Base-by-base conservation (phyloP, 176 grass and related monocot species). In the Zizania latifolia region DNA sequence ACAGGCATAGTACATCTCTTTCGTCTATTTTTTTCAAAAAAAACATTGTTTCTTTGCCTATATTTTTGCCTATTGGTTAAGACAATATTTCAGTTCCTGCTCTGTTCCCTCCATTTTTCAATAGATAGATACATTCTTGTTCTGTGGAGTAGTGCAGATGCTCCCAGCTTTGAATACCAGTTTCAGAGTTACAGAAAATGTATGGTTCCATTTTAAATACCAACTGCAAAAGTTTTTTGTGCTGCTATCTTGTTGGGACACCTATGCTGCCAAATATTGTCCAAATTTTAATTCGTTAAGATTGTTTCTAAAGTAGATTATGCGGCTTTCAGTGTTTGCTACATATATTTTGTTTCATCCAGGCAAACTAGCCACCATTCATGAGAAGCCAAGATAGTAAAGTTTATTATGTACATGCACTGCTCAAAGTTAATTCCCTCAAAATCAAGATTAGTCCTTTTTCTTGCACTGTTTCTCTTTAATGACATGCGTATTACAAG, bases 51-150 rank as follows among this genome's bases (percentile, higher is more conserved):
- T 46, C 62, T 43, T 23, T 64, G 33, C 75, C 29, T 70, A 46
- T 75, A 16, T 44, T 70, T 39, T 62, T 57, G 62, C 70, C 81
- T 70, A 75, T 76, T 84, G 70, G 69, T 75, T 37, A 34, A 8
- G 43, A 54, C 62, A 75, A 40, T 35, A 34, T 46, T 53, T 0
- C 64, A 13, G 13, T 26, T 36, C 35, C 61, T 54, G 13, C 24
- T 44, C 23, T 68, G 22, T 37, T 35, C 38, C 22, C n/a, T 63
- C 37, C 62, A 10, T 70, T 81, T 74, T 56, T 14, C 48, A 53
- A 53, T n/a, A 38, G 56, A 75, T 45, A 28, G 21, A 23, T 21
- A 82, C 32, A 54, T 40, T 72, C n/a, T 68, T 76, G 55, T 27
- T 86, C 34, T 62, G 68, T n/a, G n/a, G n/a, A n/a, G n/a, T 45